A percentile compares a stretch with the other conserved stretches of the same genome.
Evolutionary conservation across 83 land plant species (phyloP).

Genomic region (Picea mariana): DNA sequence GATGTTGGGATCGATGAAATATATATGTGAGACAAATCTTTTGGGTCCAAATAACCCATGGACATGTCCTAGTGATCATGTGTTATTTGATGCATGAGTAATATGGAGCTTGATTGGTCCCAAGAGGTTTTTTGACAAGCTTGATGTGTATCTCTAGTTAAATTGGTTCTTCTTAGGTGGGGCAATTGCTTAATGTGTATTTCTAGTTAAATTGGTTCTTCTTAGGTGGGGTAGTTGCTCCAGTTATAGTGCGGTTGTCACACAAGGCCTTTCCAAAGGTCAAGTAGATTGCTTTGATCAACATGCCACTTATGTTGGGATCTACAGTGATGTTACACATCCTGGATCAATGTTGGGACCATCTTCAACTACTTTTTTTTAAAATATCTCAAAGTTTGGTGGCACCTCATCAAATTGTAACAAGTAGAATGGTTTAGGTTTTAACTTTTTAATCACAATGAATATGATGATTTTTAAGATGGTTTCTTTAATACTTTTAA

Average conservation of each 20-base stretch:
- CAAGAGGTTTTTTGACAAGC: slow-evolving; percentile 29
- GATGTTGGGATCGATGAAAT: slow-evolving; percentile 24
- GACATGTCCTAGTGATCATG: not conserved
- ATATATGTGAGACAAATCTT: slow-evolving; percentile 21
- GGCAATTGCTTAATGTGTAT: slow-evolving; percentile 17
- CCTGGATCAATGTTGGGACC: no score
- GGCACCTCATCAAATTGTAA: no score
- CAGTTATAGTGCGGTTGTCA: slow-evolving; percentile 35
- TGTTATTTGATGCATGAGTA: slow-evolving; percentile 52
- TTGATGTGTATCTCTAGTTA: slow-evolving; percentile 28
- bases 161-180: slow-evolving; percentile 59
- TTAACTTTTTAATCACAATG: no score
- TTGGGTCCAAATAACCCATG: not conserved
- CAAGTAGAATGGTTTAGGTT: no score
- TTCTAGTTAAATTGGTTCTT: not conserved
- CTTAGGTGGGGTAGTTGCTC: slow-evolving; percentile 23
- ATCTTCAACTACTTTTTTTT: no score
- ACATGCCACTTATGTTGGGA: slow-evolving; percentile 36
- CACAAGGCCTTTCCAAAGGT: slow-evolving; percentile 33
- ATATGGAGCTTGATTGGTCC: slow-evolving; percentile 56
- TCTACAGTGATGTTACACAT: slow-evolving; percentile 27
- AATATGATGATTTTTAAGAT: no score
- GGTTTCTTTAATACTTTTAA: no score
- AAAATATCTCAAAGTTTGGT: no score
- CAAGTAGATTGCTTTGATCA: slow-evolving; percentile 34